Conservation (phyloP, 805 yeast genomes). For the Sugiyamaella qingdaonensis region DNA sequence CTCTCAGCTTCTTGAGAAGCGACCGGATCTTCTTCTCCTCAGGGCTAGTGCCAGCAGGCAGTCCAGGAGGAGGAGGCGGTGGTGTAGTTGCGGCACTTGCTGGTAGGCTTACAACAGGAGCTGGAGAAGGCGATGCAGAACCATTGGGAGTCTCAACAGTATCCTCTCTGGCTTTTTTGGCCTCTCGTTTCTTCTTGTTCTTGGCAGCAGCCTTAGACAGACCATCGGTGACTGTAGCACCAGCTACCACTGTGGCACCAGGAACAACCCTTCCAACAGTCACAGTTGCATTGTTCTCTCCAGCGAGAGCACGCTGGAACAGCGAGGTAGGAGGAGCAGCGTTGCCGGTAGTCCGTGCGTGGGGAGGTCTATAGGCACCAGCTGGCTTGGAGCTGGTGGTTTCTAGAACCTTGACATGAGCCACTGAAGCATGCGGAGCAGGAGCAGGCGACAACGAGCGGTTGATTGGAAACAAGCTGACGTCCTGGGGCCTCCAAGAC, state of each 20-base stretch:
- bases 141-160: conserved; percentile 29
- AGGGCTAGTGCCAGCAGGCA: conserved; percentile 31
- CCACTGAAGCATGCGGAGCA: conserved; percentile 66
- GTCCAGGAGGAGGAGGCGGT: conserved; percentile 13
- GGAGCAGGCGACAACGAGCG: conserved; percentile 45
- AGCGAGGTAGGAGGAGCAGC: conserved; percentile 29
- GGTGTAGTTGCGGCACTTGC: conserved; percentile 30
- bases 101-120: conserved; percentile 15
- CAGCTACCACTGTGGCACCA: conserved; percentile 41
- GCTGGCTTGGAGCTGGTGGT: conserved; percentile 54
- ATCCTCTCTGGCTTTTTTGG: conserved; percentile 18
- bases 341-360: conserved; percentile 57
- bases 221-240: conserved; percentile 46
- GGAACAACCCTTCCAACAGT: conserved; percentile 20
- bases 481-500: conserved; percentile 74
- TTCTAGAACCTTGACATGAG: conserved; percentile 23
- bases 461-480: conserved; percentile 52
- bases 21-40: conserved; percentile 93
- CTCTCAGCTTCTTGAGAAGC: conserved; percentile 85
- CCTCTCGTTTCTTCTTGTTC: conserved; percentile 67
- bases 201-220: conserved; percentile 65
- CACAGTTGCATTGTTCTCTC: conserved; percentile 10
- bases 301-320: conserved; percentile 24
- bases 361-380: conserved; percentile 97
- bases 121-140: conserved; percentile 27